These are phyloP conservation scores for Sphagnurus paluster DNA, from an alignment of 1,284 basidiomycete genomes.

Conservation along the genomic window DNA sequence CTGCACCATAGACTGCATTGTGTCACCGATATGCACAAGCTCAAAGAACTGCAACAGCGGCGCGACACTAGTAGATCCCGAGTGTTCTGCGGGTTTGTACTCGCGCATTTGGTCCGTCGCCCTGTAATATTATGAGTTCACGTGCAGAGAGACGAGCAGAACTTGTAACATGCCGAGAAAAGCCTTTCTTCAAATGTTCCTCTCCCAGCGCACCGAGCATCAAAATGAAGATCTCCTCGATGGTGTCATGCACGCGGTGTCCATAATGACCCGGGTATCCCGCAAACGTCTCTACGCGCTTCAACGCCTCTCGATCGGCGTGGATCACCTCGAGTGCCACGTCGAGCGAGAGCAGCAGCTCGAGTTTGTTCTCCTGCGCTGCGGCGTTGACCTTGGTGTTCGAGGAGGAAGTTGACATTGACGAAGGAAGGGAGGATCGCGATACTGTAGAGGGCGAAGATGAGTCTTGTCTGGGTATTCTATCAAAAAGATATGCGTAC, in stretches of 20 bases:
- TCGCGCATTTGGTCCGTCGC: constrained; percentile 83
- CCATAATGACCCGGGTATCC: constrained; percentile 86
- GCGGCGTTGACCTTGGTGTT: constrained; percentile 1
- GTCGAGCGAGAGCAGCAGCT: constrained; percentile 89
- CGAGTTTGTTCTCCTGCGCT: constrained; percentile 59
- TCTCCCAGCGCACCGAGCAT: constrained; percentile 80
- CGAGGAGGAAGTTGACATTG: constrained; percentile 6
- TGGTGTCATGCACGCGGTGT: constrained; percentile 79
- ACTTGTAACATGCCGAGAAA: constrained; percentile 63
- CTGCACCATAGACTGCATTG: constrained; percentile 95
- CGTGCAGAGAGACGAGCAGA: neutral
- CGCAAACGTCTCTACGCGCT: constrained; percentile 88
- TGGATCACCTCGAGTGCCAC: constrained; percentile 92
- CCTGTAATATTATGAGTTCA: constrained; percentile 35
- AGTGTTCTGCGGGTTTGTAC: constrained; percentile 87
- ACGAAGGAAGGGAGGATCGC: constrained; percentile 1
- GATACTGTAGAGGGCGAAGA: constrained; percentile 1
- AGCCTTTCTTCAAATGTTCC: constrained; percentile 85
- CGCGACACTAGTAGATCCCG: constrained; percentile 77
- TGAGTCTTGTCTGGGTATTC: neutral
- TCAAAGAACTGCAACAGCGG: constrained; percentile 97
- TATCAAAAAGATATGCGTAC: neutral
- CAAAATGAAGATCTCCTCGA: constrained; percentile 90
- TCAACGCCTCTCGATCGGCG: constrained; percentile 85
- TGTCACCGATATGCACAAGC: constrained; percentile 95